phyloP scores from a whole-genome alignment of 805 yeast genomes.

The Candida parachauliodes region DNA sequence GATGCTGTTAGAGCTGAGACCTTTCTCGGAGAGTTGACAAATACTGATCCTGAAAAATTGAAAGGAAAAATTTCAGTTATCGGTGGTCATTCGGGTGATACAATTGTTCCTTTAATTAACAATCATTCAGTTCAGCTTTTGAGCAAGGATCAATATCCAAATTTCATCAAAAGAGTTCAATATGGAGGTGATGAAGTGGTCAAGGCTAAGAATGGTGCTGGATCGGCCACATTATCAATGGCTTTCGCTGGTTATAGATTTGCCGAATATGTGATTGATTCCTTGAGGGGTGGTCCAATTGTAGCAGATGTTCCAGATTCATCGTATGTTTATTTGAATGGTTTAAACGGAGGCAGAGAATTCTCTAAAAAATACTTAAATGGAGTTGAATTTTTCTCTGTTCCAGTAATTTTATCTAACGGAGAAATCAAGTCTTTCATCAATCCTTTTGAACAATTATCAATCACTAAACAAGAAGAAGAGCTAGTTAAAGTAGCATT shows the following conservation, averaged over 20 bases:
- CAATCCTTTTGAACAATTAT: slow-evolving; percentile 31
- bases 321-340: slow-evolving; percentile 53
- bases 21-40: slow-evolving; percentile 37
- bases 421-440: slow-evolving; percentile 36
- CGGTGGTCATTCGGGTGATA: slow-evolving; percentile 48
- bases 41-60: slow-evolving; percentile 26
- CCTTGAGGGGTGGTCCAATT: slow-evolving; percentile 19
- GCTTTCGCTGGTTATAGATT: slow-evolving; percentile 89
- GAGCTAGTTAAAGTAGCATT: slow-evolving; percentile 35
- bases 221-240: slow-evolving; percentile 95
- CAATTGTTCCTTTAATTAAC: slow-evolving; percentile 39
- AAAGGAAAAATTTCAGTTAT: slow-evolving; percentile 41
- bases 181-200: slow-evolving; percentile 95
- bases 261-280: slow-evolving; percentile 49
- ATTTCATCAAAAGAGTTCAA: slow-evolving; percentile 42
- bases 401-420: slow-evolving; percentile 41
- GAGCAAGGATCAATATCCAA: slow-evolving; percentile 15
- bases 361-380: slow-evolving; percentile 34
- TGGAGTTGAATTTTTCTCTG: slow-evolving; percentile 44
- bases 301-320: slow-evolving; percentile 36
- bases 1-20: slow-evolving; percentile 46
- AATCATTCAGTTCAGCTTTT: slow-evolving; percentile 15
- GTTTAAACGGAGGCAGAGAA: slow-evolving; percentile 45
- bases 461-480: slow-evolving; percentile 27
- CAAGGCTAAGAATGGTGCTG: slow-evolving; percentile 89